A percentile compares a stretch with the other conserved stretches of the same genome.
Conservation (phyloP, 129 eudicot species). For the carrot (Daucus carota) region DNA sequence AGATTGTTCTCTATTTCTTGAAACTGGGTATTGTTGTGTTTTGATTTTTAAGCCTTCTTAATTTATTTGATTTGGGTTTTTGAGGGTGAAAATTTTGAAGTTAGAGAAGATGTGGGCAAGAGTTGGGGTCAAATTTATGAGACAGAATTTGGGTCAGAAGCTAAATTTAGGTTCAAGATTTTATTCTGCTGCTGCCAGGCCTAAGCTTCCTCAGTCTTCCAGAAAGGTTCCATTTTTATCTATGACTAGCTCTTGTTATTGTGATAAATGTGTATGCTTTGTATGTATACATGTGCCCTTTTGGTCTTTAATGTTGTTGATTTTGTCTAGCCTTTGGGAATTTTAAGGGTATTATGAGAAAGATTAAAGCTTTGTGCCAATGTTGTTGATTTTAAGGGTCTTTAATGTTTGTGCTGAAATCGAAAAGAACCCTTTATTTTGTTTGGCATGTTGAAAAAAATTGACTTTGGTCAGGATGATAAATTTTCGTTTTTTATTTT, state of each 20-base stretch:
- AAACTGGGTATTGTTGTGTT: neutral
- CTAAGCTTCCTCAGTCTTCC: constrained; percentile 56
- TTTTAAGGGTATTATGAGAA: neutral
- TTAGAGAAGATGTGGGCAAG: constrained; percentile 32
- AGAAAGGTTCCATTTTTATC: constrained; percentile 29
- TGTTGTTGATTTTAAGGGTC: too few species aligned
- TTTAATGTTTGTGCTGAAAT: neutral
- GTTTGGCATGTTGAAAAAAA: neutral
- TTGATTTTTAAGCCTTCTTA: neutral
- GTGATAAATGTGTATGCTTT: neutral
- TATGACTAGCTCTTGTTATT: neutral
- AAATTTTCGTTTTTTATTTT: neutral
- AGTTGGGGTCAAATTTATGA: constrained; percentile 29
- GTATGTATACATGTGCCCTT: neutral
- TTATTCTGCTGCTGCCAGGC: constrained; percentile 29
- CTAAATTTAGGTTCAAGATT: constrained; percentile 29
- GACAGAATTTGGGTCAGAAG: constrained; percentile 27
- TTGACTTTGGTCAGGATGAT: neutral
- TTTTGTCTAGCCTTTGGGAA: neutral
- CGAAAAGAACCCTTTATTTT: neutral
- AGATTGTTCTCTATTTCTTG: neutral
- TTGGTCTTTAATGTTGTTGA: neutral
- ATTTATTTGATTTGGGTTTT: neutral
- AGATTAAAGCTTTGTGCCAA: neutral
- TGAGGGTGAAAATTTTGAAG: neutral